Conservation (phyloP, 768 basidiomycete genomes). For the Mycena olivaceomarginata region DNA sequence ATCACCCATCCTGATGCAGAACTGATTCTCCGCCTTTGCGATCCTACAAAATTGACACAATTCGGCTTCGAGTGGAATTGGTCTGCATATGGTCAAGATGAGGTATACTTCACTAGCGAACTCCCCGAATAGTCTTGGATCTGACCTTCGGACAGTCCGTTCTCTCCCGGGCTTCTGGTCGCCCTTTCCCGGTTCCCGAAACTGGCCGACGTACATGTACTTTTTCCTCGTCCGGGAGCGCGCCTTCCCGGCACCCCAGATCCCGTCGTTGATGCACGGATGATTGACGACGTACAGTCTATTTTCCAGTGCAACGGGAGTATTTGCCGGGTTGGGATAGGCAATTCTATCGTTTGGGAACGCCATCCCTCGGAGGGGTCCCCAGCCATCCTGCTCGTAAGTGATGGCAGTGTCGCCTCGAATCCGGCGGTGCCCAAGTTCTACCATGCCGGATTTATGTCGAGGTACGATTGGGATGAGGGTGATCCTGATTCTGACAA, state of each 20-base stretch:
- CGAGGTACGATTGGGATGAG: not conserved
- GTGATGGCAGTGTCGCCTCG: constrained; percentile 14
- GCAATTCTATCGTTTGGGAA: constrained; percentile 40
- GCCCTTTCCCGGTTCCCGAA: constrained; percentile 6
- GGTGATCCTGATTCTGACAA: not conserved
- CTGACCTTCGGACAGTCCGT: constrained; percentile 9
- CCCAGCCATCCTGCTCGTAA: constrained; percentile 13
- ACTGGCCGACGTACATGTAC: constrained; percentile 26
- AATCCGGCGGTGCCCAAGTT: constrained; percentile 24
- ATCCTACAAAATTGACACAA: constrained; percentile 13
- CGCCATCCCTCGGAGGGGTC: constrained; percentile 6
- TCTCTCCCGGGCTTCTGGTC: not conserved
- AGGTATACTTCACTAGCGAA: constrained; percentile 1
- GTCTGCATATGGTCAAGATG: constrained; percentile 13
- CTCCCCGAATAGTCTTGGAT: not conserved
- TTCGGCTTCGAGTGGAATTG: constrained; percentile 41
- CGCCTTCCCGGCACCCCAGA: not conserved
- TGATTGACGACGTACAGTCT: constrained; percentile 4
- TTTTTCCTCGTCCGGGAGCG: constrained; percentile 28
- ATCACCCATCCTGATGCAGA: not conserved
- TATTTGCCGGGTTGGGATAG: constrained; percentile 31
- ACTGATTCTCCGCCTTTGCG: constrained; percentile 12
- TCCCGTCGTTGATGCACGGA: constrained; percentile 11
- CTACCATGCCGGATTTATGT: constrained; percentile 29
- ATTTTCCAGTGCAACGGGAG: constrained; percentile 26